phyloP scores from a whole-genome alignment of 2,329 filamentous ascomycete genomes.

The Colletotrichum godetiae region DNA sequence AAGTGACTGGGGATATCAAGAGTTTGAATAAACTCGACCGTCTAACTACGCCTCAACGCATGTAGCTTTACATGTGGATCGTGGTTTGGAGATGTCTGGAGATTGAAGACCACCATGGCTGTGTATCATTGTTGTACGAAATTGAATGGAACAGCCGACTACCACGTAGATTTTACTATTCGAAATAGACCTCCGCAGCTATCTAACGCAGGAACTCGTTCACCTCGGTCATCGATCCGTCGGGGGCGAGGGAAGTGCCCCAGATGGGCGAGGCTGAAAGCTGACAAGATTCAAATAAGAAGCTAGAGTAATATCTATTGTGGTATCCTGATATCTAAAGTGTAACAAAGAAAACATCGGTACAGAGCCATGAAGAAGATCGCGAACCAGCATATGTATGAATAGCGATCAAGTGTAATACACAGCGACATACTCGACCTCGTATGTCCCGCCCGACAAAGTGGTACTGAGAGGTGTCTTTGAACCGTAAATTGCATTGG shows the following conservation, averaged over 20 bases:
- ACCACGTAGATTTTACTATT: too few species aligned
- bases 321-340: background rate
- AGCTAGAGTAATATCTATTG: background rate
- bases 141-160: too few species aligned
- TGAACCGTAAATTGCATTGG: slow-evolving; percentile 41
- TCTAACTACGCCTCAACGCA: too few species aligned
- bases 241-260: background rate
- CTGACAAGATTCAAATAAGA: background rate
- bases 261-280: background rate
- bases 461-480: slow-evolving; percentile 6
- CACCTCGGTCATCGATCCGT: background rate
- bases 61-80: too few species aligned
- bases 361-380: background rate
- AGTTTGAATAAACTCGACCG: too few species aligned
- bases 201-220: too few species aligned
- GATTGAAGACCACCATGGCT: too few species aligned
- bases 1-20: too few species aligned
- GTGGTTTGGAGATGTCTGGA: too few species aligned
- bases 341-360: background rate
- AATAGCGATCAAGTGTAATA: background rate
- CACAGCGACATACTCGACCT: slow-evolving; percentile 13
- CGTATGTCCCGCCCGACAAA: background rate
- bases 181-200: too few species aligned
- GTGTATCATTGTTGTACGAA: too few species aligned
- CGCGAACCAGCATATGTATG: background rate